Evolutionary conservation across 2,329 filamentous ascomycete genomes (phyloP).

Genomic region (Pseudophaeomoniella oleicola): DNA sequence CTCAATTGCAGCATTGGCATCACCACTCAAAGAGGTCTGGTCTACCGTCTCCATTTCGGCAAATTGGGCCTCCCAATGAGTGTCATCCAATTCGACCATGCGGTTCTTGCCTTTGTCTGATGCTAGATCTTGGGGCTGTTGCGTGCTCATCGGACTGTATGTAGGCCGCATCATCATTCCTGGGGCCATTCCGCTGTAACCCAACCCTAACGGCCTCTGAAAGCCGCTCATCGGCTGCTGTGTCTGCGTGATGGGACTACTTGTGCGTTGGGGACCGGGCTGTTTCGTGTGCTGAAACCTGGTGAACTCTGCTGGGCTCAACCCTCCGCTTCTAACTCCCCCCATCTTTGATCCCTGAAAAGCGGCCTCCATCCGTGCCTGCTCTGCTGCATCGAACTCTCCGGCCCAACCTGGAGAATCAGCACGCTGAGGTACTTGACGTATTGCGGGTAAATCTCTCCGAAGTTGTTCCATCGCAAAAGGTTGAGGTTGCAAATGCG

Average conservation of each 20-base stretch:
- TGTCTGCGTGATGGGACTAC: constrained; percentile 38
- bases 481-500: constrained; percentile 23
- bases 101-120: constrained; percentile 65
- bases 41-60: constrained; percentile 59
- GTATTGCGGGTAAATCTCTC: constrained; percentile 42
- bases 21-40: constrained; percentile 38
- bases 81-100: constrained; percentile 82
- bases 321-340: constrained; percentile 37
- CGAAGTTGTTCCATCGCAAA: constrained; percentile 56
- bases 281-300: constrained; percentile 65
- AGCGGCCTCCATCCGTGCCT: constrained; percentile 57
- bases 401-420: constrained; percentile 47
- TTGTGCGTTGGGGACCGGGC: constrained; percentile 41
- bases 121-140: constrained; percentile 21
- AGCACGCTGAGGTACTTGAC: constrained; percentile 32
- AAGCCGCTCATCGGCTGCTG: constrained; percentile 43
- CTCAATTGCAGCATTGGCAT: constrained; percentile 64
- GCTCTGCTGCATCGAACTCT: constrained; percentile 48
- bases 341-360: constrained; percentile 36
- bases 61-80: constrained; percentile 94
- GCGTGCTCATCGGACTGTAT: constrained; percentile 33
- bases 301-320: constrained; percentile 74
- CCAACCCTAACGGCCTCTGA: constrained; percentile 30
- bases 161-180: constrained; percentile 38
- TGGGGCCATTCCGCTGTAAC: constrained; percentile 30